These are phyloP conservation scores for Schizothecium vesticola DNA, from an alignment of 495 filamentous ascomycete genomes.

Conservation along the genomic window DNA sequence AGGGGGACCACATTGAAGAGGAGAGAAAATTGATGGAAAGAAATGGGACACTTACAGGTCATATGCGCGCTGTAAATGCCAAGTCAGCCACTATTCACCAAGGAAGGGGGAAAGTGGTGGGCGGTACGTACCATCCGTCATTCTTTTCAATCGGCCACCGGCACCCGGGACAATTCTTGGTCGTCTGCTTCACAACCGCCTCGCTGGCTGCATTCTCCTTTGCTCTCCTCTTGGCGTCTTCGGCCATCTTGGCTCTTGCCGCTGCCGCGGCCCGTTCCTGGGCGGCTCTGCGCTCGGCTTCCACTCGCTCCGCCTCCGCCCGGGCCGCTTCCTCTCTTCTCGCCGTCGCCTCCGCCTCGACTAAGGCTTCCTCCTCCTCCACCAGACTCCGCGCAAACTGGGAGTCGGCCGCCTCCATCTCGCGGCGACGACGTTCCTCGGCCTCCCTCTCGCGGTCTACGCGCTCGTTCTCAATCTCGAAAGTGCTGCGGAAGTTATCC, in stretches of 20 bases:
- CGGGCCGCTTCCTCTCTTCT: background rate
- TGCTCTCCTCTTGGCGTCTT: background rate
- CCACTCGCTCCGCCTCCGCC: background rate
- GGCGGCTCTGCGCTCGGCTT: background rate
- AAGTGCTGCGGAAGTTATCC: background rate
- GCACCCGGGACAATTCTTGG: constrained; percentile 1
- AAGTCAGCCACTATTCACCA: background rate
- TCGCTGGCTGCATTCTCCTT: background rate
- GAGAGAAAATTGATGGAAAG: background rate
- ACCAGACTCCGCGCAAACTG: background rate
- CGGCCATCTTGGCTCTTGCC: background rate
- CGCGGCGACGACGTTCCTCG: background rate
- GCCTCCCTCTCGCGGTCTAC: background rate
- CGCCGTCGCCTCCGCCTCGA: background rate
- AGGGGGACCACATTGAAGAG: background rate
- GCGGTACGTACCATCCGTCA: background rate
- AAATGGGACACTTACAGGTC: background rate
- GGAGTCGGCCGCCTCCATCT: background rate
- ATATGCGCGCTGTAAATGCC: background rate
- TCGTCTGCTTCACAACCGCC: background rate
- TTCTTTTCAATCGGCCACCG: constrained; percentile 1
- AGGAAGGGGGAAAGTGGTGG: no score
- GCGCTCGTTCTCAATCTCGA: constrained; percentile 4
- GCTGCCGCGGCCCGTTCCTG: background rate
- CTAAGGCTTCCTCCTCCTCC: background rate